Percentiles rank a stretch among this genome's conserved stretches.
Conservation (phyloP, 2,329 filamentous ascomycete genomes). For the Aspergillus sp. region DNA sequence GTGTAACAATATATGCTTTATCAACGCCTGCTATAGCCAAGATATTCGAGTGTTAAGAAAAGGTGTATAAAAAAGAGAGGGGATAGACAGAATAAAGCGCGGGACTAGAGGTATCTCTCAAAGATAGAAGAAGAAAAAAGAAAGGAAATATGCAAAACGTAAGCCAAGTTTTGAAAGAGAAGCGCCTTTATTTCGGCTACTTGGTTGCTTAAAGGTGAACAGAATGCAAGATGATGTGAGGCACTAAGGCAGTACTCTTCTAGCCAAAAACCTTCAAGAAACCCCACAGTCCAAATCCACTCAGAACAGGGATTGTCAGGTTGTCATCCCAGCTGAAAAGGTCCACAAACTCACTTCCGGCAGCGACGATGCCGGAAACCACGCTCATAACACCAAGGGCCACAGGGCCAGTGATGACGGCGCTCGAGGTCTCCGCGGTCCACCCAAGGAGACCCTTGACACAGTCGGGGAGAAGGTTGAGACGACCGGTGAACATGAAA, state of each 20-base stretch:
- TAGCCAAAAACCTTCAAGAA: slow-evolving; percentile 81
- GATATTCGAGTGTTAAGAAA: too few species aligned
- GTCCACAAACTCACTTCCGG: slow-evolving; percentile 84
- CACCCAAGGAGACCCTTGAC: slow-evolving; percentile 59
- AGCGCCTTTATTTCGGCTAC: too few species aligned
- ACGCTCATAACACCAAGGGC: slow-evolving; percentile 79
- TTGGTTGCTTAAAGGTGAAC: neutral
- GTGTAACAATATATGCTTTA: too few species aligned
- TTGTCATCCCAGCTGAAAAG: slow-evolving; percentile 96
- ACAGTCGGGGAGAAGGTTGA: slow-evolving; percentile 61
- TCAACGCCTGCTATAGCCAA: too few species aligned
- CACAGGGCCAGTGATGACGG: slow-evolving; percentile 62
- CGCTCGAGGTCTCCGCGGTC: slow-evolving; percentile 45
- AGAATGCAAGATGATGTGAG: neutral
- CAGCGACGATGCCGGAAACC: slow-evolving; percentile 83
- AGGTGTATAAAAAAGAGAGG: too few species aligned
- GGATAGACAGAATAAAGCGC: too few species aligned
- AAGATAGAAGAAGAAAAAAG: too few species aligned
- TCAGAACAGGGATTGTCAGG: slow-evolving; percentile 89
- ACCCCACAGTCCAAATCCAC: slow-evolving; percentile 81
- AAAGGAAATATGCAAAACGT: too few species aligned
- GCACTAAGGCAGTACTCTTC: slow-evolving; percentile 5
- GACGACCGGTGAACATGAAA: slow-evolving; percentile 75
- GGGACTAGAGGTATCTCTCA: too few species aligned
- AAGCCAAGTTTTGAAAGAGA: too few species aligned